Evolutionary conservation across 2,329 filamentous ascomycete species (phyloP), one percentile per base, ranked within the genome.

Genomic region (Metarhizium anisopliae): DNA sequence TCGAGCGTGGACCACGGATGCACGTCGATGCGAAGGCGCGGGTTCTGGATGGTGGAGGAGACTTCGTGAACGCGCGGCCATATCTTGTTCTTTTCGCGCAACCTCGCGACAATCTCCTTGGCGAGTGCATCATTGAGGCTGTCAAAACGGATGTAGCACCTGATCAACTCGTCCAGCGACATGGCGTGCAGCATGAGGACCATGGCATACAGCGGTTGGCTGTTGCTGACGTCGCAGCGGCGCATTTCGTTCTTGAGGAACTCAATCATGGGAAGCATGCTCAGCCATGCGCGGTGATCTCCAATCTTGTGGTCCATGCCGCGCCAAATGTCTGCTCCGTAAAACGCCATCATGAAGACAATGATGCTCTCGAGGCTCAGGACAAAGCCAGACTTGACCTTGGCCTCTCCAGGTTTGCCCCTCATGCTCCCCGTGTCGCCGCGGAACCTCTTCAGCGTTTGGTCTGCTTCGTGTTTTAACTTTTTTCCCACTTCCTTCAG

Each of bases 381-480:
- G 1, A 72, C 71, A 35, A 70, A 72, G 36, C 70, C 71, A n/a
- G 72, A 67, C 61, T 74, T 75, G 53, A 69, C 65, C 29, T 72
- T 71, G 6, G 66, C 54, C n/a, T 69, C 65, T 40, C 65, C 64
- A 6, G 60, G 55, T n/a, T 66, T 64, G 10, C 62, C 62, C 47
- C 58, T 58, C 13, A 54, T 45, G 47, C 58, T 62, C 6, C 60
- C 52, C 10, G 61, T 66, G 6, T 68, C 60, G 40, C 56, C 61
- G 40, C 59, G 60, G 16, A 60, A 61, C 0, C 54, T 59, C 47
- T 65, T 62, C 58, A 80, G 72, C 16, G 68, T 73, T 3, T 63
- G 52, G 59, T 84, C 81, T 30, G 79, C 77, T 13, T 74, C 70
- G 58, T 82, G 80, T 69, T 84, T 84, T 18, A 83, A 69, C 54